Evolutionary conservation across 2,329 filamentous ascomycete species (phyloP), one percentile per base, ranked within the genome.

Genomic region (Neonectria neomacrospora): DNA sequence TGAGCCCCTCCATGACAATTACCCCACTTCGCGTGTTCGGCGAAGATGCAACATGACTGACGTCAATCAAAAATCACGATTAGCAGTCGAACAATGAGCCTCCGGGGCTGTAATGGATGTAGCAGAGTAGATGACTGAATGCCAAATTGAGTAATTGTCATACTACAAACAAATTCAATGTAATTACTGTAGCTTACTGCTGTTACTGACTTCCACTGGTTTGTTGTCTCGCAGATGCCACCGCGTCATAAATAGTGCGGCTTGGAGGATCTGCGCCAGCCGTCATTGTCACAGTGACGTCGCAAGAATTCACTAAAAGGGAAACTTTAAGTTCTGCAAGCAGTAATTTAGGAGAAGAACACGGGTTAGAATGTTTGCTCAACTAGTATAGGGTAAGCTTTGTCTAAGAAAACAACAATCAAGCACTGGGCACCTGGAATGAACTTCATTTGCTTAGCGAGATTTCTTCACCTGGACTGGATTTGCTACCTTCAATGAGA

Each of bases 1-100:
- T 28, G 54, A 58, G 48, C 58, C 61, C 58, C 62, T 58, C 58
- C 30, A 53, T 63, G 22, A 2, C 14, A 52, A 28, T 26, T 58
- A 61, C 62, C 62, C 62, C 62, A 64, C 54, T 54, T 61, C 18
- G 5, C 18, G 5, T 12, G 26, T 30, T 44, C 32, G 45, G 53
- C 28, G 44, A 28, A 22, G 53, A 47, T 44, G 53, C 39, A 30
- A 44, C 28, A 51, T 45, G 41, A 26, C 54, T 62, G 59, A 62
- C 59, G 59, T 62, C 59, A 62, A 62, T 28, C 44, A 26, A 20
- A 23, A 53, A 20, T 28, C 45, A 23, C 23, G 18, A 9, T 32
- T 42, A 39, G 23, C 20, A 30, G 44, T 54, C 39, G 28, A n/a
- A 47, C 44, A 9, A 11, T 18, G 37, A 41, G 14, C 37, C 37